These are phyloP conservation scores for Cymbidium sinense DNA, from an alignment of 106 monocot species.

Conservation along the genomic window DNA sequence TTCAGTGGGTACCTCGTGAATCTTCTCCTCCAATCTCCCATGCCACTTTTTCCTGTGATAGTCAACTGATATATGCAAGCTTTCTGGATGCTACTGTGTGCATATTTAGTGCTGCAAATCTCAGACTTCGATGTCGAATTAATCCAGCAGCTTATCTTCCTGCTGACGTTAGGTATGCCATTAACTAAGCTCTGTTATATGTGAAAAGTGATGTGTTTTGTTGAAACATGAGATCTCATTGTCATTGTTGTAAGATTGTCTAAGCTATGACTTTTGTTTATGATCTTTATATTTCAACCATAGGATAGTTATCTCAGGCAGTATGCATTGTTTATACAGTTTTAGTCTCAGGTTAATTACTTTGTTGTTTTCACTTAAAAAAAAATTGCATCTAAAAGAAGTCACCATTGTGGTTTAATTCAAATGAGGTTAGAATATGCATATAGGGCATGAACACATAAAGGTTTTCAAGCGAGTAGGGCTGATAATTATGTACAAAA, in stretches of 20 bases:
- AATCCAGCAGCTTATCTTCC: constrained; percentile 66
- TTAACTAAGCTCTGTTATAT: background rate
- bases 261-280: too few relatives aligned
- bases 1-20: constrained; percentile 55
- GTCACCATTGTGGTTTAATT: too few relatives aligned
- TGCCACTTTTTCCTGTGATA: constrained; percentile 88
- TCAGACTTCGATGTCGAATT: constrained; percentile 61
- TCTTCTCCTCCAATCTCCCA: constrained; percentile 51
- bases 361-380: background rate
- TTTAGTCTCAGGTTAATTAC: background rate
- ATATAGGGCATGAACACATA: too few relatives aligned
- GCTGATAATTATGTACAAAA: too few relatives aligned
- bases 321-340: background rate
- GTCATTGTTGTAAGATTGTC: too few relatives aligned
- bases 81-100: constrained; percentile 67
- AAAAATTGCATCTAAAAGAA: too few relatives aligned
- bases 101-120: constrained; percentile 55
- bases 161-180: constrained; percentile 8
- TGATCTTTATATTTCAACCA: too few relatives aligned
- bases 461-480: too few relatives aligned
- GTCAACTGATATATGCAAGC: constrained; percentile 66
- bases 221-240: background rate
- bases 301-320: too few relatives aligned
- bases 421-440: background rate
- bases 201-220: background rate